Base-by-base conservation (phyloP, 2,329 filamentous ascomycete genomes). In the Aspergillus viridinutans region DNA sequence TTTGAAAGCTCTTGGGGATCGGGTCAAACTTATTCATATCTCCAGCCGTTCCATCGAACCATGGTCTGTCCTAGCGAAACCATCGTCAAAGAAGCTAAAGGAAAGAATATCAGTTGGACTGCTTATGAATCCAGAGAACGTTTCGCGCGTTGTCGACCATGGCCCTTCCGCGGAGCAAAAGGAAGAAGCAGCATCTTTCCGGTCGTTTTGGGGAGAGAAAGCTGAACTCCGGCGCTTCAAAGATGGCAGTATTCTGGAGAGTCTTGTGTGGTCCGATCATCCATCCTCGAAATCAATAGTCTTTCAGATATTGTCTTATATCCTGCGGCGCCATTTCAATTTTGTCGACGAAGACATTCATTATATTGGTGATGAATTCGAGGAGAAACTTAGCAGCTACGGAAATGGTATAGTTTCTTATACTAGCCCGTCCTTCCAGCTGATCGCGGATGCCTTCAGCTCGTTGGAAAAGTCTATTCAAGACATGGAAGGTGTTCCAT, bases 171-270 rank as follows among this genome's bases (percentile, higher is more conserved):
- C 91, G 1, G 92, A 97, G 69, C 84, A 94, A 59, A 92, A 93
- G 73, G 86, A 89, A 61, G 90, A 91, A 61, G 89, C 92, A 25
- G 85, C 86, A 9, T 82, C 82, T 32, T 99, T 97, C 72, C 89
- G 90, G 38, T 85, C 87, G 35, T 97, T 99, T 71, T 99, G 95
- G 94, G 94, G 93, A 6, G 88, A 93, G 9, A 96, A 94, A 71
- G 85, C 94, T 1, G 94, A 99, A 72, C 81, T 99, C 49, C 85
- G 94, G 62, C 89, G 94, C 21, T 99, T 99, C 80, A 95, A 92
- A 67, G 92, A 97, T 68, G 94, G 94, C 23, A 93, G 88, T 65
- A 97, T 99, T 63, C 81, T 92, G 8, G 95, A 99, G 73, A 96
- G 90, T 67, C 79, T 97, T 29, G 87, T 96, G 21, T 99, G 94